phyloP scores from a whole-genome alignment of 2,329 filamentous ascomycete genomes.

The Ophiocordyceps camponoti-floridani region DNA sequence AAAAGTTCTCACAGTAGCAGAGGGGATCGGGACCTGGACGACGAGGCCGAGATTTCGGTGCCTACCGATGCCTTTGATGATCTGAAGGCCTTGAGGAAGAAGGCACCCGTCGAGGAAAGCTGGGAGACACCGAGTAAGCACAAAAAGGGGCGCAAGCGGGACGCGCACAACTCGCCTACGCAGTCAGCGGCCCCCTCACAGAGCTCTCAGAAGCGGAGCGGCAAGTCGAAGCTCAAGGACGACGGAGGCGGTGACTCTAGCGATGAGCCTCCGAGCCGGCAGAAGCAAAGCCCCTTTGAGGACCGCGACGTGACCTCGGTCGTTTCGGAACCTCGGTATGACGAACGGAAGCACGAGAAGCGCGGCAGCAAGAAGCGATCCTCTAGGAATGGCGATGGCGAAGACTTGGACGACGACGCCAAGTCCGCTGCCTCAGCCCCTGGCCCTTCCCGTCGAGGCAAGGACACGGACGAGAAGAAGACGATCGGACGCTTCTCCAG shows the following conservation, averaged over 20 bases:
- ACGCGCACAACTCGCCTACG: slow-evolving; percentile 14
- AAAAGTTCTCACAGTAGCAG: slow-evolving; percentile 12
- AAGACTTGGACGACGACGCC: slow-evolving; percentile 20
- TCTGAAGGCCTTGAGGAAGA: slow-evolving; percentile 3
- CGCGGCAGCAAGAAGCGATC: slow-evolving; percentile 8
- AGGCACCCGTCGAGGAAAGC: slow-evolving; percentile 9
- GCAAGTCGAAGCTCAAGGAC: slow-evolving; percentile 20
- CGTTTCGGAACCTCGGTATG: slow-evolving; percentile 23
- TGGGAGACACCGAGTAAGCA: slow-evolving; percentile 14
- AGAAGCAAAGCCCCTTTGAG: slow-evolving; percentile 19
- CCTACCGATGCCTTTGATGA: slow-evolving; percentile 13
- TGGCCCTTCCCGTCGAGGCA: slow-evolving; percentile 15
- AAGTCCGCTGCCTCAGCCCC: slow-evolving; percentile 14
- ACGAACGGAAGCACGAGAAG: slow-evolving; percentile 15
- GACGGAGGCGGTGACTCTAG: slow-evolving; percentile 15
- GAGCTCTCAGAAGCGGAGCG: slow-evolving; percentile 20
- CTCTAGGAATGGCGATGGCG: slow-evolving; percentile 23
- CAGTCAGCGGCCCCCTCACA: slow-evolving; percentile 18
- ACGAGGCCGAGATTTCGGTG: slow-evolving; percentile 9
- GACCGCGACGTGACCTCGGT: slow-evolving; percentile 31
- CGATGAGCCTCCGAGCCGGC: slow-evolving; percentile 19
- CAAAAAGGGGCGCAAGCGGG: slow-evolving; percentile 18
- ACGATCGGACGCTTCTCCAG: slow-evolving; percentile 28
- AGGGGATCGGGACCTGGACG: slow-evolving; percentile 9
- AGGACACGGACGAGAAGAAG: slow-evolving; percentile 18